These are phyloP conservation scores for Chlorella sorokiniana DNA, from an alignment of 139 green algal species.

Conservation along the genomic window DNA sequence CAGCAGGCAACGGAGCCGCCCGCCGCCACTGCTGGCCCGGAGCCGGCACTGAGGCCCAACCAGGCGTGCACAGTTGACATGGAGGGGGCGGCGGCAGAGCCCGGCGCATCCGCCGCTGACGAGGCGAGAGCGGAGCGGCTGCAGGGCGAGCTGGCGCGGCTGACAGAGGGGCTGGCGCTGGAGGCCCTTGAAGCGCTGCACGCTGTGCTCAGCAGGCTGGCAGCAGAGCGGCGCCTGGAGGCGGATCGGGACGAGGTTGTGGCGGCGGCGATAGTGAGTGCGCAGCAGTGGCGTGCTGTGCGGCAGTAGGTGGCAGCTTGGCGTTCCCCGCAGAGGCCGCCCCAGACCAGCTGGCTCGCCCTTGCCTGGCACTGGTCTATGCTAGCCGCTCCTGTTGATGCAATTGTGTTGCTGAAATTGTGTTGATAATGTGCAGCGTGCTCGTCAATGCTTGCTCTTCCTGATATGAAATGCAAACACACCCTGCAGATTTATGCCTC, in stretches of 20 bases:
- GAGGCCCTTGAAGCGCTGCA: constrained; percentile 51
- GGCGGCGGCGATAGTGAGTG: background rate
- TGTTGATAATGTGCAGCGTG: too few relatives aligned
- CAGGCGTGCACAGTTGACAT: background rate
- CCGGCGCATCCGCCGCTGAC: background rate
- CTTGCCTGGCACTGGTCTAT: too few relatives aligned
- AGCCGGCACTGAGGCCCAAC: background rate
- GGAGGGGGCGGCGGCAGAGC: background rate
- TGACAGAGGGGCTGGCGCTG: constrained; percentile 42
- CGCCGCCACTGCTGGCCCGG: background rate
- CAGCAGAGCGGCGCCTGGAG: constrained; percentile 12
- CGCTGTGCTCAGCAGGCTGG: constrained; percentile 35
- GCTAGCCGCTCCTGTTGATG: too few relatives aligned
- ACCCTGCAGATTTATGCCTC: too few relatives aligned
- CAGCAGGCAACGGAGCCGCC: background rate
- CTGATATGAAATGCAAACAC: too few relatives aligned
- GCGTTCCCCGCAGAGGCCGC: too few relatives aligned
- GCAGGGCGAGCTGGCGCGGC: constrained; percentile 30
- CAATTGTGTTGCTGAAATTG: too few relatives aligned
- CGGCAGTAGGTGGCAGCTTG: background rate
- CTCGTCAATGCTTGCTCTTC: too few relatives aligned
- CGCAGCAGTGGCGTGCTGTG: background rate
- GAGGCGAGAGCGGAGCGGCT: constrained; percentile 17
- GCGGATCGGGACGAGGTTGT: constrained; percentile 36
- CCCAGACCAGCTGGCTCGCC: too few relatives aligned